These are phyloP conservation scores for Alternaria sp. DNA, from an alignment of 2,329 filamentous ascomycete species.

Conservation along the genomic window DNA sequence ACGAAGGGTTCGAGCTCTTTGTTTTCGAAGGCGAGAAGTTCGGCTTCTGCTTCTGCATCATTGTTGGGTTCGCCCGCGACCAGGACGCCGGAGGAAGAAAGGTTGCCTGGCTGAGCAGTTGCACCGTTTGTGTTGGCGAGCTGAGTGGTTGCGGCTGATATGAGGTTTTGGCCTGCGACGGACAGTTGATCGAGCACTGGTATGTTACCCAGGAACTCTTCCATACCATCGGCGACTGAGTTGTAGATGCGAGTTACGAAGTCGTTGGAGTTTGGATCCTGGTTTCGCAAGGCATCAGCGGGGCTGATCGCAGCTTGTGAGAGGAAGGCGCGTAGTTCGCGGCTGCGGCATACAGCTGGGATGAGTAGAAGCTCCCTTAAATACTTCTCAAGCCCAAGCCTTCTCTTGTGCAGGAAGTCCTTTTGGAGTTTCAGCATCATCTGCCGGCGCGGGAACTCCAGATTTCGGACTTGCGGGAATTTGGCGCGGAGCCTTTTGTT, in stretches of 20 bases:
- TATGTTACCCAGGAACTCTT: constrained; percentile 95
- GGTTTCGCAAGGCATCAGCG: constrained; percentile 66
- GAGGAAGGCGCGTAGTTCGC: constrained; percentile 89
- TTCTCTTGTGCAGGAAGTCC: constrained; percentile 91
- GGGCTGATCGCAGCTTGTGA: constrained; percentile 83
- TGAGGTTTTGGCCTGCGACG: constrained; percentile 87
- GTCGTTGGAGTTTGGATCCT: constrained; percentile 67
- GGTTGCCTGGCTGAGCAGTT: constrained; percentile 16
- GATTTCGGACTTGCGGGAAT: constrained; percentile 84
- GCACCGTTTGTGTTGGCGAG: constrained; percentile 47
- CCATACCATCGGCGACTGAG: constrained; percentile 96
- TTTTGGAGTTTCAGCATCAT: constrained; percentile 96
- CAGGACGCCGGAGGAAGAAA: constrained; percentile 36
- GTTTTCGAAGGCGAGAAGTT: constrained; percentile 88
- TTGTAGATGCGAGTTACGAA: constrained; percentile 96
- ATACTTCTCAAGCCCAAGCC: constrained; percentile 83
- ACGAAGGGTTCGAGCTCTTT: constrained; percentile 89
- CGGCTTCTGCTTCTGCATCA: constrained; percentile 83
- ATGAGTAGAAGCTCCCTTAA: constrained; percentile 78
- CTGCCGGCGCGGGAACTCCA: constrained; percentile 90
- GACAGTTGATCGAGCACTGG: constrained; percentile 94
- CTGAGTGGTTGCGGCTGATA: constrained; percentile 71
- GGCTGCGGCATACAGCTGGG: constrained; percentile 91
- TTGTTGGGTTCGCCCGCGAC: constrained; percentile 56
- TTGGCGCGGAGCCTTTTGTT: constrained; percentile 85